These are phyloP conservation scores for Chytridium lagenaria DNA, from an alignment of 371 early-diverging fungal species.

Conservation along the genomic window DNA sequence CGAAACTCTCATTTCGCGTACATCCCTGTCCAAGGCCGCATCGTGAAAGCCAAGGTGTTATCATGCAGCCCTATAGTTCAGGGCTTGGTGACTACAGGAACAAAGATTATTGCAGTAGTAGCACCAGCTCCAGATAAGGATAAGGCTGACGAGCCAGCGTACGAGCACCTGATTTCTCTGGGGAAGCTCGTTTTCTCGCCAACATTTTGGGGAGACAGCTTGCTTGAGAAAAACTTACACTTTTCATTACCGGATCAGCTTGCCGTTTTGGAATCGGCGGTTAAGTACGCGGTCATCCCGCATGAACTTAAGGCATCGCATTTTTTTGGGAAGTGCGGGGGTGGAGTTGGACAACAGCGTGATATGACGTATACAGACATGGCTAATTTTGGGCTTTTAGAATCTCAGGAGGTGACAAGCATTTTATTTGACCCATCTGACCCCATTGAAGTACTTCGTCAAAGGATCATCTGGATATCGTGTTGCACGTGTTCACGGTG, in stretches of 20 bases:
- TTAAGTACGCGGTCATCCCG: not conserved
- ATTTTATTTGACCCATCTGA: not conserved
- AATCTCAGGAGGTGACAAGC: not conserved
- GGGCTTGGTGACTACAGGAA: not conserved
- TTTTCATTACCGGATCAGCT: not conserved
- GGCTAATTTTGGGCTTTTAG: not conserved
- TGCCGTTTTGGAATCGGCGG: not conserved
- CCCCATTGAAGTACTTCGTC: not conserved
- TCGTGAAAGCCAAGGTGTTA: not conserved
- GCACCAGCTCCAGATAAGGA: not conserved
- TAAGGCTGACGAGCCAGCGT: not conserved
- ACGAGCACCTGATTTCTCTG: too few species aligned
- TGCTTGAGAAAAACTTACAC: not conserved
- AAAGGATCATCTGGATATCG: not conserved
- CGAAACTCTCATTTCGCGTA: too few species aligned
- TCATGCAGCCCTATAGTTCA: not conserved
- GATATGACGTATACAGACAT: slow-evolving; percentile 3
- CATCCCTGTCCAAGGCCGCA: not conserved
- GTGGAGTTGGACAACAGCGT: not conserved
- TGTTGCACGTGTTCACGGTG: not conserved
- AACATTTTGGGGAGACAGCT: not conserved
- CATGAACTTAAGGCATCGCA: not conserved
- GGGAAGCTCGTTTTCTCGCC: not conserved
- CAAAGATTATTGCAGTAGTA: not conserved
- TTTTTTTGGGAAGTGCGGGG: too few species aligned